Conservation (phyloP, 192 early-diverging fungal species). For the Backusella australiensis region DNA sequence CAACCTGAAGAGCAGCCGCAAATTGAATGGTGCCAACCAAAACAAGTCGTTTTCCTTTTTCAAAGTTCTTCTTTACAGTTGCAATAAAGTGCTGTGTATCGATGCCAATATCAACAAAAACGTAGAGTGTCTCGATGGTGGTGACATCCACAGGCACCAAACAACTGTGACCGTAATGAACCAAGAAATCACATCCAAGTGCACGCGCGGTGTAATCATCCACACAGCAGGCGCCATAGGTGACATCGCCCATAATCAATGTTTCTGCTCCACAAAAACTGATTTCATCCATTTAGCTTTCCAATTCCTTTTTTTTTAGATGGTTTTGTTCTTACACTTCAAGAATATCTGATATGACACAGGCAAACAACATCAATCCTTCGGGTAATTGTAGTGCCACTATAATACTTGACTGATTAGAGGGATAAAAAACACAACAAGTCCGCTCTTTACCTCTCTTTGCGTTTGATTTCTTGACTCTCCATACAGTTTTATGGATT, state of each 20-base stretch:
- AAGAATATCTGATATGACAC: slow-evolving; percentile 90
- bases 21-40: slow-evolving; percentile 97
- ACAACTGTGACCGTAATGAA: slow-evolving; percentile 98
- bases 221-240: slow-evolving; percentile 98
- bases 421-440: neutral
- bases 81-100: slow-evolving; percentile 91
- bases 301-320: too few relatives aligned
- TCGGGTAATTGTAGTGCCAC: slow-evolving; percentile 98
- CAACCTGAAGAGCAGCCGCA: slow-evolving; percentile 79
- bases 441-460: slow-evolving; percentile 57
- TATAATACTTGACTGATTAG: neutral
- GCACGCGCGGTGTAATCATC: slow-evolving; percentile 94
- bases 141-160: slow-evolving; percentile 94
- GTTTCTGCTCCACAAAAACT: slow-evolving; percentile 84
- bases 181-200: slow-evolving; percentile 94
- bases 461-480: slow-evolving; percentile 70
- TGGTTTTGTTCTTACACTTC: slow-evolving; percentile 52
- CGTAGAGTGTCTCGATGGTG: slow-evolving; percentile 92
- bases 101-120: slow-evolving; percentile 98
- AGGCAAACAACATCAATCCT: slow-evolving; percentile 92
- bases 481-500: slow-evolving; percentile 95
- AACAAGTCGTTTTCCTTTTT: slow-evolving; percentile 66
- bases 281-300: neutral
- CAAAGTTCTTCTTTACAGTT: slow-evolving; percentile 87
- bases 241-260: slow-evolving; percentile 98